Evolutionary conservation across 2,329 filamentous ascomycete genomes (phyloP).

Genomic region (Lasiodiplodia hormozganensis): DNA sequence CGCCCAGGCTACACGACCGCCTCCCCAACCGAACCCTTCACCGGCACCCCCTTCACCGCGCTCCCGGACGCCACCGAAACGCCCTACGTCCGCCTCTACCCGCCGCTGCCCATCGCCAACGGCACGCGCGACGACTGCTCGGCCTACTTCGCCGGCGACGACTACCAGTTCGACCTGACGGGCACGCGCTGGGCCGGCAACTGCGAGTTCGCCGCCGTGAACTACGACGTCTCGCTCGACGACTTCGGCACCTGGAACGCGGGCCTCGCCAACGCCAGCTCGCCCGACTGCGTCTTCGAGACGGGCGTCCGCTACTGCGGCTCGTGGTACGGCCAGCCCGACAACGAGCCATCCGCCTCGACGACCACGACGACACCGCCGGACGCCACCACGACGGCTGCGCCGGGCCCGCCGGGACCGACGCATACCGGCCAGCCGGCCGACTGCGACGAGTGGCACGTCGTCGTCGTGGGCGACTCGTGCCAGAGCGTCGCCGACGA

Average conservation of each 20-base stretch:
- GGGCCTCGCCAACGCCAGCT: background rate
- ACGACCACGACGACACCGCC: background rate
- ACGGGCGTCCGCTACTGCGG: conserved; percentile 3
- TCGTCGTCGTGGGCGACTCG: background rate
- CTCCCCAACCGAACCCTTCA: background rate
- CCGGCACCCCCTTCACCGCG: background rate
- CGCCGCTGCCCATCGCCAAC: conserved; percentile 33
- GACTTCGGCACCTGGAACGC: conserved; percentile 14
- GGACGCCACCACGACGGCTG: background rate
- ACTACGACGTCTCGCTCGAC: conserved; percentile 8
- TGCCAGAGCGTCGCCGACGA: background rate
- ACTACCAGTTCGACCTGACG: conserved; percentile 31
- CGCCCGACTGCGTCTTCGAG: background rate
- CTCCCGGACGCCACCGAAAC: background rate
- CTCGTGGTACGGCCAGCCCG: background rate
- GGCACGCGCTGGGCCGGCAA: conserved; percentile 20
- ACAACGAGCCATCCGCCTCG: background rate
- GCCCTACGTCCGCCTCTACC: background rate
- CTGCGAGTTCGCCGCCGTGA: conserved; percentile 22
- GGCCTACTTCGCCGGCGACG: conserved; percentile 33
- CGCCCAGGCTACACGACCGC: conserved; percentile 29
- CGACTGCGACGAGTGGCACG: background rate
- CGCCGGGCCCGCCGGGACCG: background rate
- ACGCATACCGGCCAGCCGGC: background rate
- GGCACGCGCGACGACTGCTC: conserved; percentile 36